These are phyloP conservation scores for Penicillium soppii DNA, from an alignment of 495 filamentous ascomycete genomes.

Conservation along the genomic window DNA sequence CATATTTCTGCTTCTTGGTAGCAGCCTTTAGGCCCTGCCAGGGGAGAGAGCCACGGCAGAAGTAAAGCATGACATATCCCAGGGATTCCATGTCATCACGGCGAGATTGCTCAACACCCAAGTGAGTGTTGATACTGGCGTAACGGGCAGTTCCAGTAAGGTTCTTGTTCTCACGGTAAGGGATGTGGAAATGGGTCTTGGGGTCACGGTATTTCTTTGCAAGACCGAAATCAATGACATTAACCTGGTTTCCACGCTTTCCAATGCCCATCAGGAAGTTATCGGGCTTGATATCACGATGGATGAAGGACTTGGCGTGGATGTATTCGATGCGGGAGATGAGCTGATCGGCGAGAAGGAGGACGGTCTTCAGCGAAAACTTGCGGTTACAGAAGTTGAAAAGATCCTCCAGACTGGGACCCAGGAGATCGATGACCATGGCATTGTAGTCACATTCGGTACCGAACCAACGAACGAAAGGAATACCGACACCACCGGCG, in stretches of 20 bases:
- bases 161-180: slow-evolving; percentile 99
- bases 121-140: slow-evolving; percentile 98
- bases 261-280: slow-evolving; percentile 99
- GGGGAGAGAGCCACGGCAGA: slow-evolving; percentile 97
- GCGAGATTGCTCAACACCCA: slow-evolving; percentile 98
- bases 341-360: slow-evolving; percentile 96
- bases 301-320: slow-evolving; percentile 99
- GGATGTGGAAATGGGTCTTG: slow-evolving; percentile 99
- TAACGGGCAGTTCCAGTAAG: slow-evolving; percentile 98
- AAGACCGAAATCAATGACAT: slow-evolving; percentile 98
- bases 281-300: slow-evolving; percentile 99
- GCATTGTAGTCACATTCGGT: slow-evolving; percentile 99
- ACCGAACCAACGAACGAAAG: slow-evolving; percentile 99
- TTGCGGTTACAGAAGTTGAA: slow-evolving; percentile 99
- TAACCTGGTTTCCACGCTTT: slow-evolving; percentile 99
- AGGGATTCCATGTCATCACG: slow-evolving; percentile 99
- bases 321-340: slow-evolving; percentile 99
- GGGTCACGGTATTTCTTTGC: slow-evolving; percentile 99
- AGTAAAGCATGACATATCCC: slow-evolving; percentile 99
- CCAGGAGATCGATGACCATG: slow-evolving; percentile 98
- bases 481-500: slow-evolving; percentile 96
- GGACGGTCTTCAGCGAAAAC: slow-evolving; percentile 99
- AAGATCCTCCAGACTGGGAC: slow-evolving; percentile 96
- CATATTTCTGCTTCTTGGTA: slow-evolving; percentile 99
- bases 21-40: slow-evolving; percentile 99